These are phyloP conservation scores for Gracilaria domingensis DNA, from an alignment of 23 red algal species.

Conservation along the genomic window DNA sequence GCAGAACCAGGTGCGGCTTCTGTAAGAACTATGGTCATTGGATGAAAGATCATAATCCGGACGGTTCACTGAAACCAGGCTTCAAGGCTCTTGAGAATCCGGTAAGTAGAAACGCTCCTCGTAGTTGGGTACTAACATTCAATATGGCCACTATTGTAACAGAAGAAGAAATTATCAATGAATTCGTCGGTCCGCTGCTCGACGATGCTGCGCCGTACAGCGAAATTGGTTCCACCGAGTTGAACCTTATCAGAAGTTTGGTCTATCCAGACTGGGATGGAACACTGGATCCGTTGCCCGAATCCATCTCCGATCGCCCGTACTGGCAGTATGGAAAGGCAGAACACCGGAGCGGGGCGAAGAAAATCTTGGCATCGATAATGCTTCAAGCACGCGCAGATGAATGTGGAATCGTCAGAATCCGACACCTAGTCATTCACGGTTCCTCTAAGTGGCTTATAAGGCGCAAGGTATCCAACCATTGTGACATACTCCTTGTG, in stretches of 20 bases:
- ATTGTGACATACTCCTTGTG: too few relatives aligned
- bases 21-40: conserved; percentile 12
- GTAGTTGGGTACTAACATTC: background rate
- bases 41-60: background rate
- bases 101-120: background rate
- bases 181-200: too few relatives aligned
- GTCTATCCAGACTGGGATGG: background rate
- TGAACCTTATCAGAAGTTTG: background rate
- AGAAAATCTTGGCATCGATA: too few relatives aligned
- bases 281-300: background rate
- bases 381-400: too few relatives aligned
- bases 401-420: too few relatives aligned
- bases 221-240: background rate
- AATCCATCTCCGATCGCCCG: background rate
- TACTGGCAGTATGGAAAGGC: background rate
- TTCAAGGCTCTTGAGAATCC: background rate
- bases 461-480: too few relatives aligned
- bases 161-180: too few relatives aligned
- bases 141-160: background rate
- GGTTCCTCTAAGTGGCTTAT: too few relatives aligned
- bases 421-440: too few relatives aligned
- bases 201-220: background rate
- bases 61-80: background rate
- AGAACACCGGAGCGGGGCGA: too few relatives aligned
- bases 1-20: background rate